A percentile compares a stretch with the other conserved stretches of the same genome.
These are phyloP conservation scores for Pseudogymnoascus sp. DNA, from an alignment of 2,329 filamentous ascomycete genomes.

Conservation along the genomic window DNA sequence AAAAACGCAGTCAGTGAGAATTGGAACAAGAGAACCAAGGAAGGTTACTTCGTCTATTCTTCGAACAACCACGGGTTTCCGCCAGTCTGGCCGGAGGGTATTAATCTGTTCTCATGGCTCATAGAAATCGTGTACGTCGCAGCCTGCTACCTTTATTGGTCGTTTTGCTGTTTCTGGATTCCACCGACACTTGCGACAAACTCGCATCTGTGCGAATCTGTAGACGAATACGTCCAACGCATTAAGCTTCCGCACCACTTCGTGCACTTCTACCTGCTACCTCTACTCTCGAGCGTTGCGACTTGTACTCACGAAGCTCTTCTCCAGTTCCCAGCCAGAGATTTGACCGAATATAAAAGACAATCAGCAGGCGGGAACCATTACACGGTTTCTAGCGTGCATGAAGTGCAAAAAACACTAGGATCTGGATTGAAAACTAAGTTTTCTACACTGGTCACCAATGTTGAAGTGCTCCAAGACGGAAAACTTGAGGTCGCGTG, in stretches of 20 bases:
- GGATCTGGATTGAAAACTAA: constrained; percentile 34
- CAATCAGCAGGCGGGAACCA: constrained; percentile 40
- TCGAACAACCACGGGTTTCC: constrained; percentile 45
- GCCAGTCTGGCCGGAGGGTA: constrained; percentile 33
- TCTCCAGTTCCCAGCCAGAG: constrained; percentile 44
- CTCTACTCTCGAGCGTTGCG: constrained; percentile 45
- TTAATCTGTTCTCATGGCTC: constrained; percentile 32
- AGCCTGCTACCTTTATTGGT: constrained; percentile 46
- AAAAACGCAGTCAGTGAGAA: constrained; percentile 14
- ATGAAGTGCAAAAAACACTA: constrained; percentile 40
- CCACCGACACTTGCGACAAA: constrained; percentile 25
- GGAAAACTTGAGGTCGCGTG: constrained; percentile 30
- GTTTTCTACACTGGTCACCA: constrained; percentile 32
- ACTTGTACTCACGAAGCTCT: constrained; percentile 46
- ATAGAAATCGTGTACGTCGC: constrained; percentile 38
- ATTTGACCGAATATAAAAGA: constrained; percentile 43
- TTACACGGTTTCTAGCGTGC: constrained; percentile 43
- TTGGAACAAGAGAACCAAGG: constrained; percentile 12
- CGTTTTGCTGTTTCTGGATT: constrained; percentile 42
- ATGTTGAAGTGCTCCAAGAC: constrained; percentile 25
- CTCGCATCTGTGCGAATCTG: constrained; percentile 31
- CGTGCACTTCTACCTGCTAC: constrained; percentile 42
- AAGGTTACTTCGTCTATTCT: constrained; percentile 43
- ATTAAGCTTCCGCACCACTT: constrained; percentile 42
- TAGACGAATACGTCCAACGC: constrained; percentile 42